phyloP scores from a whole-genome alignment of 2,329 filamentous ascomycete species.

The Seiridium unicorne region DNA sequence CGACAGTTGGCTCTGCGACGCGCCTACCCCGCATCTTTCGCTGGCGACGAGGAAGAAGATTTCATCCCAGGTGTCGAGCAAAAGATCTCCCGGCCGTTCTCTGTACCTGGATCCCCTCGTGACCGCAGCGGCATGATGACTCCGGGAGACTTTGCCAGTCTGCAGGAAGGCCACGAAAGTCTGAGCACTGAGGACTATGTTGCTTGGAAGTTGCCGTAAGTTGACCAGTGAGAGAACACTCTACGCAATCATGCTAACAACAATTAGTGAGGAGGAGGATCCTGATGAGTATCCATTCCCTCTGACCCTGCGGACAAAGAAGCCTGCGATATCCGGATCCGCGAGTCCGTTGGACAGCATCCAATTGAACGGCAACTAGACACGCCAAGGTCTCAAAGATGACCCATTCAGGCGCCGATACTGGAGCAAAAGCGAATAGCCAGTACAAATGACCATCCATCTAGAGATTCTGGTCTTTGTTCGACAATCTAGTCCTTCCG shows the following conservation, averaged over 20 bases:
- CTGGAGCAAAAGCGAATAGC: background rate
- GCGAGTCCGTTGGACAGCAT: slow-evolving; percentile 41
- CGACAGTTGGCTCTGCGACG: slow-evolving; percentile 86
- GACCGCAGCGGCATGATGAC: slow-evolving; percentile 98
- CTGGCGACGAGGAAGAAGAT: slow-evolving; percentile 77
- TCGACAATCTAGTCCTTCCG: no score
- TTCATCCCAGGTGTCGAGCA: slow-evolving; percentile 91
- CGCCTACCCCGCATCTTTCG: slow-evolving; percentile 87
- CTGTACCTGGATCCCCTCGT: slow-evolving; percentile 87
- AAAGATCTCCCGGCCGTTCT: slow-evolving; percentile 93
- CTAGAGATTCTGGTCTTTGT: no score
- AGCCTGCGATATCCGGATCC: slow-evolving; percentile 29
- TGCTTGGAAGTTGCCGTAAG: slow-evolving; percentile 96
- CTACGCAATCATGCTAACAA: background rate
- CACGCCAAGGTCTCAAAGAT: background rate
- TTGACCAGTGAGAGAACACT: slow-evolving; percentile 28
- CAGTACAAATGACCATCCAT: background rate
- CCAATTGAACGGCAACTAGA: slow-evolving; percentile 39
- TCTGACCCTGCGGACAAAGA: slow-evolving; percentile 55
- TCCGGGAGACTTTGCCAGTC: slow-evolving; percentile 91
- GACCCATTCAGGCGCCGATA: background rate
- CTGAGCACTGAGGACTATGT: slow-evolving; percentile 96
- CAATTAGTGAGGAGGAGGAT: slow-evolving; percentile 83
- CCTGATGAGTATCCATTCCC: slow-evolving; percentile 68
- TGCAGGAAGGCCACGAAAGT: slow-evolving; percentile 92